Evolutionary conservation across 2,329 filamentous ascomycete species (phyloP), one percentile per base, ranked within the genome.

Genomic region (Penicillium corylophilum): DNA sequence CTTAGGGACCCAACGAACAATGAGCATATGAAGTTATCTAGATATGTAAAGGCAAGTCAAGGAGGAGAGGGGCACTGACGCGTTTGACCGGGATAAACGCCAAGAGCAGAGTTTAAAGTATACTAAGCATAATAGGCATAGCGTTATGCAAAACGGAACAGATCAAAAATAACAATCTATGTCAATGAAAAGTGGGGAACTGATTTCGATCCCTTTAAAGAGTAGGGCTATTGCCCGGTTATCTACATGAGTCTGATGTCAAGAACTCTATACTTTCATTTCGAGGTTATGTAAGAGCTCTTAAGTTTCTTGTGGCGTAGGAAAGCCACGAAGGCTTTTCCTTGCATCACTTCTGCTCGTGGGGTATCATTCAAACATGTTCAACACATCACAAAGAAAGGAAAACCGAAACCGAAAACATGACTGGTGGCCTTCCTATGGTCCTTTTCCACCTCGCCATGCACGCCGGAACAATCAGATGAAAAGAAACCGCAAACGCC

Each of bases 361-460:
- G 50, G 57, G 60, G 60, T 63, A 63, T 63, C 60, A 59, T 60
- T 55, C 49, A 45, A 47, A 60, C 53, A 60, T 57, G 56, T 57
- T 52, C 48, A 48, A 41, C 41, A 44, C 53, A 53, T 57, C 22
- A 59, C 28, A 49, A 47, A 51, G 12, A 15, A 41, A 49, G 31
- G 20, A 44, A 24, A 48, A 10, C 23, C n/a, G 36, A 48, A 41
- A 16, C 36, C 20, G 13, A 33, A 51, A n/a, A 31, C 16, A 38
- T 16, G 35, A 38, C 22, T 43, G 44, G 44, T 18, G 35, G 31
- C 48, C 45, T 20, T 38, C 33, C 23, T 38, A 29, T 50, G 40
- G 43, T 16, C 31, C 23, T 48, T 56, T 44, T 53, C 54, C 50
- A 49, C 15, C 49, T 54, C 55, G 53, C 55, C 57, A 54, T 57